phyloP scores from a whole-genome alignment of 1,284 basidiomycete genomes.

The Sanghuangporus baumii region DNA sequence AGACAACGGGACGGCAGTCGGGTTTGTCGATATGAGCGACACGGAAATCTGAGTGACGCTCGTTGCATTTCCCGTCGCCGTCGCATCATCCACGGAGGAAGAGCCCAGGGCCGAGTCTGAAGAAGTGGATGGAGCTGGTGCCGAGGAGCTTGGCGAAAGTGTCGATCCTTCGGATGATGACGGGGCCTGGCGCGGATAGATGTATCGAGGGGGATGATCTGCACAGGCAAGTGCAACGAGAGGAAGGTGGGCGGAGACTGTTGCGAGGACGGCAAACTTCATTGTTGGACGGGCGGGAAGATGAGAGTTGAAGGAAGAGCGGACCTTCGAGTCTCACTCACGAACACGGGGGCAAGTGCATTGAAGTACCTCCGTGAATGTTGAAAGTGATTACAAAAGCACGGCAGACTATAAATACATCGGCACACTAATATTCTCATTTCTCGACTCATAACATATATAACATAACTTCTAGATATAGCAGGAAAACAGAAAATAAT shows the following conservation, averaged over 20 bases:
- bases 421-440: background rate
- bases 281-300: slow-evolving; percentile 20
- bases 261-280: slow-evolving; percentile 12
- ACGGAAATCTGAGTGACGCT: slow-evolving; percentile 30
- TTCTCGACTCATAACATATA: background rate
- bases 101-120: slow-evolving; percentile 12
- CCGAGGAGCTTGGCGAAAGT: background rate
- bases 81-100: slow-evolving; percentile 17
- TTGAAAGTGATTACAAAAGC: background rate
- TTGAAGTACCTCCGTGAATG: background rate
- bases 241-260: slow-evolving; percentile 29
- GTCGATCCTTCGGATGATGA: background rate
- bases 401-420: background rate
- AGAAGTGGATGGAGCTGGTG: background rate
- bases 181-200: slow-evolving; percentile 26
- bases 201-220: slow-evolving; percentile 13
- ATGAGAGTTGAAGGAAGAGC: slow-evolving; percentile 1
- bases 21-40: slow-evolving; percentile 48
- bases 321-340: background rate
- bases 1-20: slow-evolving; percentile 51
- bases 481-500: background rate
- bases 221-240: slow-evolving; percentile 27
- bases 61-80: slow-evolving; percentile 22
- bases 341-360: background rate
- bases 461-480: background rate